Evolutionary conservation across 805 yeast genomes (phyloP).

Genomic region (Saturnispora diversa): DNA sequence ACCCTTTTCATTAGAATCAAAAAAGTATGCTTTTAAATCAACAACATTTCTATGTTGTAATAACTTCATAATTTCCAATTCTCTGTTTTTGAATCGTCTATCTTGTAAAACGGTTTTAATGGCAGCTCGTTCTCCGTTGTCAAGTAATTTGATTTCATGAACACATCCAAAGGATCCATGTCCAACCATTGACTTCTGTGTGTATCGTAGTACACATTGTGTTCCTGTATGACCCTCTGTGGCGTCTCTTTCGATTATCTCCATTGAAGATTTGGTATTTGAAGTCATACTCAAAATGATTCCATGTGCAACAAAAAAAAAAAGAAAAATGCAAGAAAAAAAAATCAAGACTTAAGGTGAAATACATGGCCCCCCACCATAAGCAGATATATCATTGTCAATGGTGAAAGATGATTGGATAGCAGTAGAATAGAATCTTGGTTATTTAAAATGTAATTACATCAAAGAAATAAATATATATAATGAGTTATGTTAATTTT

Average conservation of each 20-base stretch:
- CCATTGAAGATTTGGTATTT: conserved; percentile 1
- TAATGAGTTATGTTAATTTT: too few species aligned
- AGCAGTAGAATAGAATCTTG: too few species aligned
- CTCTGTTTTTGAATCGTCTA: conserved; percentile 88
- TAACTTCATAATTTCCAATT: conserved; percentile 88
- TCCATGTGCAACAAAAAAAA: too few species aligned
- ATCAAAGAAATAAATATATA: not conserved
- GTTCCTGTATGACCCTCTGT: conserved; percentile 7
- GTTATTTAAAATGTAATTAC: not conserved
- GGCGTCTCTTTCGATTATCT: conserved; percentile 6
- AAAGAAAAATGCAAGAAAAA: too few species aligned
- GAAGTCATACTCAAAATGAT: not conserved
- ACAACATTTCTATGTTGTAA: conserved; percentile 83
- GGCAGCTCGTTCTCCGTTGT: conserved; percentile 76
- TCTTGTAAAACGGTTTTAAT: conserved; percentile 96
- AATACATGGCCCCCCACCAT: too few species aligned
- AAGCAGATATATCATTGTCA: too few species aligned
- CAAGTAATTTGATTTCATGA: conserved; percentile 74
- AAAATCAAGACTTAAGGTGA: too few species aligned
- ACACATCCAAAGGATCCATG: conserved; percentile 99
- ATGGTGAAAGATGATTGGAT: too few species aligned
- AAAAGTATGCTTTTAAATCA: conserved; percentile 79
- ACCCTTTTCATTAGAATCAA: conserved; percentile 53
- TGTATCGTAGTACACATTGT: conserved; percentile 48
- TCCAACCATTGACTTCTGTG: conserved; percentile 88